Evolutionary conservation across 2,329 filamentous ascomycete species (phyloP).

Genomic region (Coniochaeta sp.): DNA sequence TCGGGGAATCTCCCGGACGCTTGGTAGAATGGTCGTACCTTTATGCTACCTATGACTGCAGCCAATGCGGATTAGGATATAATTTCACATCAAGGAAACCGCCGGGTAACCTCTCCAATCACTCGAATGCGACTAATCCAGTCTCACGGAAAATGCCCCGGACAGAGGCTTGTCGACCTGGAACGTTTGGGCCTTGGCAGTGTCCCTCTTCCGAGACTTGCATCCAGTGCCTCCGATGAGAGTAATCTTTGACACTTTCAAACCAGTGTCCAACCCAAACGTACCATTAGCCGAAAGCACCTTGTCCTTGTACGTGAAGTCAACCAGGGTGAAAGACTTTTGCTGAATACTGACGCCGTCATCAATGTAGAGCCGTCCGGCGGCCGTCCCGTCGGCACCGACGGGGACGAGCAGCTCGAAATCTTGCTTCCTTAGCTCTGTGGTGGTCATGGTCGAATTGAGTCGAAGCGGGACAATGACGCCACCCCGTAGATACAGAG

Average conservation of each 20-base stretch:
- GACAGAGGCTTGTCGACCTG: conserved; percentile 16
- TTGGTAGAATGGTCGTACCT: no score
- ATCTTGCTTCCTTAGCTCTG: conserved; percentile 52
- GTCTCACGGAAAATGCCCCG: conserved; percentile 16
- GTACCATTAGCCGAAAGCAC: conserved; percentile 41
- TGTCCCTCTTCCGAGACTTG: conserved; percentile 8
- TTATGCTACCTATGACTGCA: no score
- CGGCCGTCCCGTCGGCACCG: conserved; percentile 52
- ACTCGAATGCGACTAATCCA: no score
- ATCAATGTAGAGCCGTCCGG: conserved; percentile 67
- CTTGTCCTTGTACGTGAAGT: conserved; percentile 51
- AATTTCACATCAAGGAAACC: no score
- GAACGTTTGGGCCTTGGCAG: conserved; percentile 11
- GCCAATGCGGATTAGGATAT: no score
- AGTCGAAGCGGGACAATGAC: conserved; percentile 55
- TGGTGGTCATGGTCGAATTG: conserved; percentile 55
- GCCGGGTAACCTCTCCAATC: no score
- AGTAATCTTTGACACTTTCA: conserved; percentile 40
- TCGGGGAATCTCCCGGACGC: no score
- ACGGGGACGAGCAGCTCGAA: conserved; percentile 69
- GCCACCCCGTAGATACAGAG: conserved; percentile 62
- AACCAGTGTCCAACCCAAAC: conserved; percentile 43
- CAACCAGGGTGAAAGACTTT: conserved; percentile 44
- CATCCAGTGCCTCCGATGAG: conserved; percentile 31
- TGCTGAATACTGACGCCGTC: conserved; percentile 66